Evolutionary conservation across 805 yeast species (phyloP).

Genomic region (Kodamaea kaohsiungensis): DNA sequence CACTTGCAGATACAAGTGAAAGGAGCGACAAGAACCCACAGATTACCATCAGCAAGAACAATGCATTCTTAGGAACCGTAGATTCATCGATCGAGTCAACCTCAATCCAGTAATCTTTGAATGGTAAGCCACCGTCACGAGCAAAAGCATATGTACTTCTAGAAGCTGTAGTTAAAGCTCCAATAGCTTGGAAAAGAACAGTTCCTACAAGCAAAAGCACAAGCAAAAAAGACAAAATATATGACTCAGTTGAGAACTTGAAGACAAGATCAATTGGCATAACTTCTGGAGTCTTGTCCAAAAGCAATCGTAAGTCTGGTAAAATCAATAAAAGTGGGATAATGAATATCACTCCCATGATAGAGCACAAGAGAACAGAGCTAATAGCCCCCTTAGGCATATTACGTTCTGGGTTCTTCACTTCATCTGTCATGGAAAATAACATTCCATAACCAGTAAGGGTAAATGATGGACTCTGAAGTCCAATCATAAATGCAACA

Average conservation of each 20-base stretch:
- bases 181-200: slow-evolving; percentile 72
- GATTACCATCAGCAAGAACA: slow-evolving; percentile 62
- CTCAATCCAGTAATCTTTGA: slow-evolving; percentile 60
- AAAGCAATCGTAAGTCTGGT: slow-evolving; percentile 59
- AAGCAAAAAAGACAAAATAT: slow-evolving; percentile 65
- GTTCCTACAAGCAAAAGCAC: slow-evolving; percentile 69
- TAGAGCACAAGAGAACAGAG: slow-evolving; percentile 62
- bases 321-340: slow-evolving; percentile 70
- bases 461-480: slow-evolving; percentile 77
- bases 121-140: slow-evolving; percentile 80
- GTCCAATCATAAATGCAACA: slow-evolving; percentile 72
- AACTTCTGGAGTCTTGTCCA: slow-evolving; percentile 61
- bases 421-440: slow-evolving; percentile 82
- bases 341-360: slow-evolving; percentile 72
- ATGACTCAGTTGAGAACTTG: slow-evolving; percentile 67
- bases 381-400: slow-evolving; percentile 73
- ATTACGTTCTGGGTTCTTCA: slow-evolving; percentile 67
- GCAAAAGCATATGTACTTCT: slow-evolving; percentile 82
- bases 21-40: slow-evolving; percentile 61
- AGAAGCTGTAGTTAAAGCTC: slow-evolving; percentile 78
- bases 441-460: slow-evolving; percentile 82
- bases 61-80: slow-evolving; percentile 69
- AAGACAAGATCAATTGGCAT: slow-evolving; percentile 81
- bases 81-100: slow-evolving; percentile 59
- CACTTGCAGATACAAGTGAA: slow-evolving; percentile 68